phyloP scores from a whole-genome alignment of 768 basidiomycete genomes.

The Auricularia auricula-judae region DNA sequence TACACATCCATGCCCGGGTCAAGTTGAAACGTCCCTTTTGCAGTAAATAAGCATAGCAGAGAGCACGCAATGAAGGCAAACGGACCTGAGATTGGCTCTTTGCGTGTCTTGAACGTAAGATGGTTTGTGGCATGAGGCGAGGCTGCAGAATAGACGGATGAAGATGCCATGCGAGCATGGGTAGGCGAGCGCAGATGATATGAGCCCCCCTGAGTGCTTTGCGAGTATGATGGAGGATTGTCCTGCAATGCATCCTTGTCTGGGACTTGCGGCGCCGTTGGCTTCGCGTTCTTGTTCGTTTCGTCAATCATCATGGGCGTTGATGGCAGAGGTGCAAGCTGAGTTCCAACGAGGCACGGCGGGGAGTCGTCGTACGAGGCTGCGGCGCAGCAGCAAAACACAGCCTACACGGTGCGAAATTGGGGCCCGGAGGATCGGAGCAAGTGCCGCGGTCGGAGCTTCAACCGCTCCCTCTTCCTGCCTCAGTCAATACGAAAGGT shows the following conservation, averaged over 20 bases:
- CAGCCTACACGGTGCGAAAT: too few species aligned
- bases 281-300: background rate
- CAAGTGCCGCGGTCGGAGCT: too few species aligned
- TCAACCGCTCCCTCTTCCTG: too few species aligned
- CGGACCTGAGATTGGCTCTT: slow-evolving; percentile 5
- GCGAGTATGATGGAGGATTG: background rate
- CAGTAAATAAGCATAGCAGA: background rate
- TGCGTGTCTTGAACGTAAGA: slow-evolving; percentile 4
- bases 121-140: slow-evolving; percentile 4
- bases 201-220: background rate
- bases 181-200: background rate
- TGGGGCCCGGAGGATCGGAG: too few species aligned
- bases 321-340: too few species aligned
- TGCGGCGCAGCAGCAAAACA: too few species aligned
- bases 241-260: background rate
- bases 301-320: background rate
- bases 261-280: background rate
- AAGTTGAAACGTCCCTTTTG: slow-evolving; percentile 3
- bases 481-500: too few species aligned
- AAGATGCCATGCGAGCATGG: background rate
- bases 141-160: background rate
- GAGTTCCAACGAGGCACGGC: too few species aligned
- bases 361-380: too few species aligned
- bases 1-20: slow-evolving; percentile 5
- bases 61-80: background rate